Evolutionary conservation across 2,329 filamentous ascomycete species (phyloP), one percentile per base, ranked within the genome.

Genomic region (Penicillium crustosum): DNA sequence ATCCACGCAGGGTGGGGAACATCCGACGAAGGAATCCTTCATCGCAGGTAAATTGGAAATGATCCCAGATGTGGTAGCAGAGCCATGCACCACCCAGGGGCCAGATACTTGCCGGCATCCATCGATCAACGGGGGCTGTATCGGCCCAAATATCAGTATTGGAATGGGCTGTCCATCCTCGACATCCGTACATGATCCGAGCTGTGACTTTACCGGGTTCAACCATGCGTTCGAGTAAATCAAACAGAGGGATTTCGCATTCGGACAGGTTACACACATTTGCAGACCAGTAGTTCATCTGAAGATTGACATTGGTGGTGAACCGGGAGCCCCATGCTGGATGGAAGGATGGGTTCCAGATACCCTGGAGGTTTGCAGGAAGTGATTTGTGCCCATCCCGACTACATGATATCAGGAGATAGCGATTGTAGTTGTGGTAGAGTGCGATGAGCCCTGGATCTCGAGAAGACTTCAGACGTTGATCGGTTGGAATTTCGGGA

Each of bases 241-340:
- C 69, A 35, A 81, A 77, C 0, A 83, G 55, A 0, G 80, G 78
- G 2, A 70, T 53, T 19, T 79, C 74, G 3, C 72, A 76, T 44
- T 78, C 77, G 0, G 31, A 78, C 47, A 82, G 77, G 0, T 82
- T 74, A 0, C 81, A 83, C 52, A 82, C 77, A 35, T 84, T 82
- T 2, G 79, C 78, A 2, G 72, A 73, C 83, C 84, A 86, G 61
- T 86, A 80, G 59, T 86, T 86, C 84, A 86, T 86, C 62, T 86
- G 82, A 0, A 86, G 59, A 57, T 86, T 86, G 64, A 86, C 83
- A 59, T 86, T 83, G 42, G 79, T 75, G 44, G 84, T 83, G 56
- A 84, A 86, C 61, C 86, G 83, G 4, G 74, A 79, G 12, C 78
- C 77, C 84, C 84, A 85, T 2, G 79, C 77, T 2, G 78, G 73